Conservation (phyloP, 1,284 basidiomycete genomes). For the Marasmius oreades region DNA sequence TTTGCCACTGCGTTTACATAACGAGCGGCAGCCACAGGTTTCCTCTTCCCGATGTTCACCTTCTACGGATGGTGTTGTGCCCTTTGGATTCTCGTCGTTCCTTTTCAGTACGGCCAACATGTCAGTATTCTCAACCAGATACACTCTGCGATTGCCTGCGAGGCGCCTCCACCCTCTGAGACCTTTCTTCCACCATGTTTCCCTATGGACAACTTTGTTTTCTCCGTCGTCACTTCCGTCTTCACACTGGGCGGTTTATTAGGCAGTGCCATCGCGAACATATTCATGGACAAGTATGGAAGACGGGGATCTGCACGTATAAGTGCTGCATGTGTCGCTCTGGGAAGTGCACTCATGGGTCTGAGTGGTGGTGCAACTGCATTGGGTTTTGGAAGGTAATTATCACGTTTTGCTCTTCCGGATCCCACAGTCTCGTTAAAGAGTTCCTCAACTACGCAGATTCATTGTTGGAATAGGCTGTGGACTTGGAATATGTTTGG, state of each 20-base stretch:
- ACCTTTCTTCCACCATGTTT: conserved; percentile 64
- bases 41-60: not conserved
- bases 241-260: conserved; percentile 88
- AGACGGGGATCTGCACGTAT: conserved; percentile 59
- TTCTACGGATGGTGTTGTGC: not conserved
- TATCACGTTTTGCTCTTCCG: conserved; percentile 2
- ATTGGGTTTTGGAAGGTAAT: conserved; percentile 68
- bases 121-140: conserved; percentile 88
- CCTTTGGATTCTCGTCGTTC: conserved; percentile 4
- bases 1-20: too few relatives aligned
- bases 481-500: conserved; percentile 83
- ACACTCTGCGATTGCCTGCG: conserved; percentile 74
- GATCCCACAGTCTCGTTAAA: conserved; percentile 4
- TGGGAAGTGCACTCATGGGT: conserved; percentile 66
- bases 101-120: conserved; percentile 70
- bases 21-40: too few relatives aligned
- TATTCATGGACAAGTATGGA: conserved; percentile 68
- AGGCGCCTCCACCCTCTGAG: conserved; percentile 22
- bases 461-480: conserved; percentile 77
- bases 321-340: conserved; percentile 55
- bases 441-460: conserved; percentile 34
- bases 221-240: conserved; percentile 78
- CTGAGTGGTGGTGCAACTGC: conserved; percentile 54
- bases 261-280: conserved; percentile 71
- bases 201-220: conserved; percentile 70